Base-by-base conservation (phyloP, 1,284 basidiomycete species). In the Chalciporus sp. region DNA sequence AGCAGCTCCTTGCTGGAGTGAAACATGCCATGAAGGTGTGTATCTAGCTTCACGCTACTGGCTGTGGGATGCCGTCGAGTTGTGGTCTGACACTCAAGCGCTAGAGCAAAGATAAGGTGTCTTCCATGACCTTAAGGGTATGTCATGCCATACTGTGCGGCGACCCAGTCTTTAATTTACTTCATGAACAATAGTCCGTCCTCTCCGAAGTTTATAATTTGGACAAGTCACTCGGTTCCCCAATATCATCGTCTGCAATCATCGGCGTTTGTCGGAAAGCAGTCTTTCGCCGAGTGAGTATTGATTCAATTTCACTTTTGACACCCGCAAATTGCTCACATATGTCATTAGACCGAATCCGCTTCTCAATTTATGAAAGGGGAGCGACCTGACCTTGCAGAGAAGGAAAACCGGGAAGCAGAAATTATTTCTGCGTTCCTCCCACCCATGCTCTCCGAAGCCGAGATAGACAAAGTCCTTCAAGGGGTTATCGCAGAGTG, bases 161-260 rank as follows among this genome's bases (percentile, higher is more conserved):
- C 42, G 31, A 23, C 47, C 43, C 42, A 2, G 31, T 19, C 9
- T 49, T 53, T 51, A 20, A 56, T 10, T 16, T 37, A 39, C 37
- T 39, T 12, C 4, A 31, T 26, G 3, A 27, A 26, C 20, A 41
- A 16, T 53, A 89, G 86, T 84, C 85, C 17, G 77, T 87, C 33
- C 74, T 89, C 10, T 77, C 87, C 7, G 87, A 90, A 56, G 76
- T 90, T 2, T 84, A 89, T 60, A 75, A 80, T 17, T 76, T 81
- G 35, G 88, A 89, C 72, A 90, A 90, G 68, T 67, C 67, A 4
- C 69, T 76, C 19, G 72, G 73, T 47, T 67, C 72, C 31, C 70
- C 76, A 37, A 63, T 81, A 10, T 57, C 77, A 19, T 71, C 80
- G 11, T 74, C 81, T 6, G 69, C 72, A 35, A 77, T 87, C 40